Conservation (phyloP, 176 grass and related monocot species). For the Lolium rigidum region DNA sequence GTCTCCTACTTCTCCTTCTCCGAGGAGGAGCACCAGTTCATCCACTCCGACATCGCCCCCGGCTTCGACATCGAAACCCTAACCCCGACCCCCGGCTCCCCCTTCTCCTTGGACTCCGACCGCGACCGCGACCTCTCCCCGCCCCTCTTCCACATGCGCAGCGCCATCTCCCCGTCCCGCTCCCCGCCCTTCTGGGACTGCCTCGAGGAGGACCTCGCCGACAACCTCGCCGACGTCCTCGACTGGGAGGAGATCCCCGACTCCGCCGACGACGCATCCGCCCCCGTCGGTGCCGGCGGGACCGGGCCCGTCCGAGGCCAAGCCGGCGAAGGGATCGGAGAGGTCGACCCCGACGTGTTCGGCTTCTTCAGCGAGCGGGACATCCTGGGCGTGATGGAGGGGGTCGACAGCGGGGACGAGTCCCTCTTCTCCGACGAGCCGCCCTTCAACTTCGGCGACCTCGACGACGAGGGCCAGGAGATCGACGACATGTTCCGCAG, state of each 20-base stretch:
- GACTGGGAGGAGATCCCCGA: conserved; percentile 76
- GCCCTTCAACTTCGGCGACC: conserved; percentile 48
- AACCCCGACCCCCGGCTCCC: conserved; percentile 39
- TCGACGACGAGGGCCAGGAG: conserved; percentile 48
- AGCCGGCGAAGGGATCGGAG: background rate
- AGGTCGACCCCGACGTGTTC: conserved; percentile 34
- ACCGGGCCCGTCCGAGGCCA: background rate
- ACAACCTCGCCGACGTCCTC: conserved; percentile 40
- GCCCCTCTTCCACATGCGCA: background rate
- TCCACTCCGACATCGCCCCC: conserved; percentile 25
- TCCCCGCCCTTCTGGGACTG: conserved; percentile 62
- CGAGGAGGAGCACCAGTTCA: conserved; percentile 39
- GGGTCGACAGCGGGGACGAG: conserved; percentile 50
- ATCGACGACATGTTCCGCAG: conserved; percentile 43
- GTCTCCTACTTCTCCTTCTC: conserved; percentile 47
- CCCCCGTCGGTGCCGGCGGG: background rate
- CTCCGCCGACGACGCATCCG: background rate
- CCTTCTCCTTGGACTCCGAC: conserved; percentile 49
- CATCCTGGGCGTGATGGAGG: conserved; percentile 62
- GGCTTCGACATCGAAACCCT: conserved; percentile 36
- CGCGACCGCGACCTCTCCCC: conserved; percentile 33
- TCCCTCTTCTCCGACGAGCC: conserved; percentile 61
- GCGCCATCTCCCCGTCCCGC: conserved; percentile 34
- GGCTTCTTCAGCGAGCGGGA: conserved; percentile 60
- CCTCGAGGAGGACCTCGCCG: conserved; percentile 47